Conservation (phyloP, 2,329 filamentous ascomycete species). For the Shiraia sp. region DNA sequence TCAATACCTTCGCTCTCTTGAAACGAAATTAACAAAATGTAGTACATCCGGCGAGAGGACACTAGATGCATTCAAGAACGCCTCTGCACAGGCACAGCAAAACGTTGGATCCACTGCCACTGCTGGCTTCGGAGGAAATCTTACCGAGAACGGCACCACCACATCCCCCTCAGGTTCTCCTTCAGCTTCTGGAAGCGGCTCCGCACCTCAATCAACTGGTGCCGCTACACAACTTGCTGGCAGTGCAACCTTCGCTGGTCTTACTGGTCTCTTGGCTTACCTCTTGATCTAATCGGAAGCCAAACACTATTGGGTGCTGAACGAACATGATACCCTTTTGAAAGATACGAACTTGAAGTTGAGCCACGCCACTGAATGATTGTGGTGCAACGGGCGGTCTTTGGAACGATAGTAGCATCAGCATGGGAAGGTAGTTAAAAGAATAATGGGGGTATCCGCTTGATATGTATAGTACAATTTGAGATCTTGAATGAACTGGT, state of each 20-base stretch:
- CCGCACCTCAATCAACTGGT: conserved; percentile 20
- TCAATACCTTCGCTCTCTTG: not conserved
- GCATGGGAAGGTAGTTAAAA: not conserved
- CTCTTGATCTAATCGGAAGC: conserved; percentile 30
- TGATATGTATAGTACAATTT: conserved; percentile 17
- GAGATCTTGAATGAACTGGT: conserved; percentile 7
- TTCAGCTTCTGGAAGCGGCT: conserved; percentile 15
- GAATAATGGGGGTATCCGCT: conserved; percentile 12
- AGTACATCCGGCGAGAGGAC: conserved; percentile 27
- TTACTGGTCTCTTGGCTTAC: conserved; percentile 34
- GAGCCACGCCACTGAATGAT: no score
- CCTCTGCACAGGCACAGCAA: conserved; percentile 17
- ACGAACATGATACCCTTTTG: conserved; percentile 18
- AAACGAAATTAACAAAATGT: conserved; percentile 12
- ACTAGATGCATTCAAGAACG: conserved; percentile 29
- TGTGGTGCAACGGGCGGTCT: conserved; percentile 2
- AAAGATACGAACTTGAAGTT: conserved; percentile 1
- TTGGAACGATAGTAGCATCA: conserved; percentile 7
- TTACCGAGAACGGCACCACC: conserved; percentile 23
- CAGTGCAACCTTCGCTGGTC: conserved; percentile 30
- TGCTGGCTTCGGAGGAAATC: conserved; percentile 30
- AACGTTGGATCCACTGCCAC: conserved; percentile 31
- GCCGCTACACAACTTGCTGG: conserved; percentile 32
- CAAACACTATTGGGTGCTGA: conserved; percentile 2
- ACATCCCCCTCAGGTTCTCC: conserved; percentile 10